These are phyloP conservation scores for Amauroascus niger DNA, from an alignment of 2,329 filamentous ascomycete species.

Conservation along the genomic window DNA sequence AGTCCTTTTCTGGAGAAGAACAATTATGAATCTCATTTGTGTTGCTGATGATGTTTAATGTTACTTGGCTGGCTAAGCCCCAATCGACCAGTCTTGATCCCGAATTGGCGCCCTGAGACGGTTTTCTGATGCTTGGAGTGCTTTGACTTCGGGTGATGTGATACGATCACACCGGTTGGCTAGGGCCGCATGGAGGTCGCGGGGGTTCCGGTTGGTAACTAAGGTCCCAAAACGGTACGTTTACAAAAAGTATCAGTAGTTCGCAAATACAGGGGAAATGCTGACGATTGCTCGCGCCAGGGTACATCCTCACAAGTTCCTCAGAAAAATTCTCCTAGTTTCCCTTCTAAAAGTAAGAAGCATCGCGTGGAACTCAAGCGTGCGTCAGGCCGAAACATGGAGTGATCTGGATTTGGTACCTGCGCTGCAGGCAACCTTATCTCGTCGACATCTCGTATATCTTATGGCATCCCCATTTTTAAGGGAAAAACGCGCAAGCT, in stretches of 20 bases:
- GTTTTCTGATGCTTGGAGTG: slow-evolving; percentile 4
- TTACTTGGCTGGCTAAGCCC: not conserved
- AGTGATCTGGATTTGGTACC: slow-evolving; percentile 5
- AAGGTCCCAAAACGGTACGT: not conserved
- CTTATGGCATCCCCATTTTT: not conserved
- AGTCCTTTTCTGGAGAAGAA: not conserved
- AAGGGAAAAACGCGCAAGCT: not conserved
- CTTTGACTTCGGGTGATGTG: not conserved
- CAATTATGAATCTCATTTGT: not conserved
- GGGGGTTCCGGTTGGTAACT: not conserved
- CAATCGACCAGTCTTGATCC: not conserved
- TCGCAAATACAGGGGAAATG: slow-evolving; percentile 2
- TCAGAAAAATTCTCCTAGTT: slow-evolving; percentile 9
- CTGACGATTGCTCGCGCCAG: slow-evolving; percentile 1
- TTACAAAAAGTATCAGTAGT: not conserved
- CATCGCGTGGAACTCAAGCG: slow-evolving; percentile 11
- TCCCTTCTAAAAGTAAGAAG: slow-evolving; percentile 10
- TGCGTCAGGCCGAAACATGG: slow-evolving; percentile 13
- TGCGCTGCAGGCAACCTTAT: slow-evolving; percentile 5
- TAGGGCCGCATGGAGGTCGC: slow-evolving; percentile 3
- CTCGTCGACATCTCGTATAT: not conserved
- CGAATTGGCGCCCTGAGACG: slow-evolving; percentile 4
- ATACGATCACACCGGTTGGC: not conserved
- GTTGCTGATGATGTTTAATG: slow-evolving; percentile 2
- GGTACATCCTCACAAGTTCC: slow-evolving; percentile 6